Evolutionary conservation across 768 basidiomycete species (phyloP).

Genomic region (Tylopilus subfusipes): DNA sequence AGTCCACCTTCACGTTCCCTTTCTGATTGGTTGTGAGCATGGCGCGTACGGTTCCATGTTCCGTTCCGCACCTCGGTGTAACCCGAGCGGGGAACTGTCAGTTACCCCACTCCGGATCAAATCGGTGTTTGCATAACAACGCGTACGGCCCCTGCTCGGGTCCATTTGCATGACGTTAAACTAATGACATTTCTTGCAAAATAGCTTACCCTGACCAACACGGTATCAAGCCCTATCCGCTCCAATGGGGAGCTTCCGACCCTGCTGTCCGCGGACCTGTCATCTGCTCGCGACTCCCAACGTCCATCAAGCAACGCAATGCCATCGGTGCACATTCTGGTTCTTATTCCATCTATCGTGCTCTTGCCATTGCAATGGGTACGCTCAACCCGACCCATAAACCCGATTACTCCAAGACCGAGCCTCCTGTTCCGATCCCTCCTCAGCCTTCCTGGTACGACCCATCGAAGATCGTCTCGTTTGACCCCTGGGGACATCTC

Average conservation of each 20-base stretch:
- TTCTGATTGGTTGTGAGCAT: not conserved
- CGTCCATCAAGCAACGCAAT: constrained; percentile 86
- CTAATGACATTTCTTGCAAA: constrained; percentile 8
- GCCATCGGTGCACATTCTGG: constrained; percentile 93
- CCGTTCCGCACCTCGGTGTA: not conserved
- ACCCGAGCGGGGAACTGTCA: not conserved
- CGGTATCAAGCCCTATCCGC: constrained; percentile 74
- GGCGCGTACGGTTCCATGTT: not conserved
- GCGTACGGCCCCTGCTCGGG: constrained; percentile 4
- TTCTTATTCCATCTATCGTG: constrained; percentile 92
- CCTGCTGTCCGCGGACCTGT: constrained; percentile 75
- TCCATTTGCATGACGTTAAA: constrained; percentile 1
- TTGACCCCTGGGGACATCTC: constrained; percentile 93
- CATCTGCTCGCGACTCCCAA: constrained; percentile 80
- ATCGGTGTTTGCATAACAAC: constrained; percentile 5
- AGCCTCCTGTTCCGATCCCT: constrained; percentile 79
- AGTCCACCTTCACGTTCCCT: constrained; percentile 24
- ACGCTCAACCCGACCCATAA: constrained; percentile 74
- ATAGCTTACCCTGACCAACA: constrained; percentile 88
- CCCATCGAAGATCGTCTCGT: constrained; percentile 77
- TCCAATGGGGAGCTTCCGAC: constrained; percentile 77
- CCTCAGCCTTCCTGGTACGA: constrained; percentile 77
- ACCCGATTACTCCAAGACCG: constrained; percentile 77
- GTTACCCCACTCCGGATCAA: too few species aligned
- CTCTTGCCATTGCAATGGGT: constrained; percentile 89